Conservation (phyloP, 805 yeast species). For the Saccharomycopsis capsularis region DNA sequence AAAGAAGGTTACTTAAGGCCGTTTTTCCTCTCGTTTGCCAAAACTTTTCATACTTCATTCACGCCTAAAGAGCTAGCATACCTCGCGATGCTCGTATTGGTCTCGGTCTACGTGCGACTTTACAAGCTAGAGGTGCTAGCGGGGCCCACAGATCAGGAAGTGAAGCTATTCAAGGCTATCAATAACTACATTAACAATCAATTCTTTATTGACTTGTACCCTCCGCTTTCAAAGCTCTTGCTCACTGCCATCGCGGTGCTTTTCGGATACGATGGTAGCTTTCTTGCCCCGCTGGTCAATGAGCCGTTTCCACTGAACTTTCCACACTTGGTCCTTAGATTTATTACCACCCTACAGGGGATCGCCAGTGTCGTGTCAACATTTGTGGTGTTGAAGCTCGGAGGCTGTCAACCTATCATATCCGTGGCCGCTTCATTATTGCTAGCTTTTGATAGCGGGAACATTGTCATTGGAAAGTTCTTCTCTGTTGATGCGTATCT, state of each 20-base stretch:
- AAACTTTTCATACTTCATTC: neutral
- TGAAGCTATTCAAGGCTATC: constrained; percentile 35
- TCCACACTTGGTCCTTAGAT: constrained; percentile 50
- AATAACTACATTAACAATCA: constrained; percentile 46
- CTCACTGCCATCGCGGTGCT: constrained; percentile 47
- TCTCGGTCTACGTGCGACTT: constrained; percentile 26
- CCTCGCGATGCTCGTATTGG: neutral
- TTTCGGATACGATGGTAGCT: constrained; percentile 33
- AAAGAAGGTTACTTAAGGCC: constrained; percentile 10
- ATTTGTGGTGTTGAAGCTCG: constrained; percentile 47
- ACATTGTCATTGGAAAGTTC: constrained; percentile 53
- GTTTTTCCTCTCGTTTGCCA: constrained; percentile 8
- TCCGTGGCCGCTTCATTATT: constrained; percentile 46
- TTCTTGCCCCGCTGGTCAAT: neutral
- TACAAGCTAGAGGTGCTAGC: constrained; percentile 32
- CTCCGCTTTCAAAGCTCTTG: constrained; percentile 60
- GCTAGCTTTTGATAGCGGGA: constrained; percentile 56
- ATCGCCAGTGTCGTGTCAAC: constrained; percentile 44
- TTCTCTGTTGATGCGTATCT: constrained; percentile 41
- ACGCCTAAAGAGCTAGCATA: neutral
- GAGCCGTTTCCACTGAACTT: constrained; percentile 25
- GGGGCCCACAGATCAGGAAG: constrained; percentile 44
- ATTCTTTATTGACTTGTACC: constrained; percentile 65
- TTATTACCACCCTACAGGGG: constrained; percentile 51
- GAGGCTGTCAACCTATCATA: constrained; percentile 45